phyloP scores from a whole-genome alignment of 192 early-diverging fungal species.

The Podila epigama region DNA sequence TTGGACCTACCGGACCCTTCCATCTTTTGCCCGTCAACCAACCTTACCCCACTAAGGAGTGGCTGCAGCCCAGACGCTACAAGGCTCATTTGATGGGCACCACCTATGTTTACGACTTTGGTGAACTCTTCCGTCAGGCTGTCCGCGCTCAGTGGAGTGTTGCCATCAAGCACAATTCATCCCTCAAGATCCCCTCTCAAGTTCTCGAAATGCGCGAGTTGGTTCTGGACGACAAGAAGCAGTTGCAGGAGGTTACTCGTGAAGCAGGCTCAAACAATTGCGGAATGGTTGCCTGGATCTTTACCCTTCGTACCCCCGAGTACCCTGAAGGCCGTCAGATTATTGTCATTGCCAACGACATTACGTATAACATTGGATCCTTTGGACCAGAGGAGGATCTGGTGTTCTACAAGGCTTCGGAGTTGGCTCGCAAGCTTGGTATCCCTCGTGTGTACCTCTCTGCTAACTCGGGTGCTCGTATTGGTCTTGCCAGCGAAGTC shows the following conservation, averaged over 20 bases:
- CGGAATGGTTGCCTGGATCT: slow-evolving; percentile 97
- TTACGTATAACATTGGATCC: slow-evolving; percentile 96
- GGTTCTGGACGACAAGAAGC: slow-evolving; percentile 80
- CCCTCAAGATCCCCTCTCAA: slow-evolving; percentile 61
- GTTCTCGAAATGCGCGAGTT: slow-evolving; percentile 86
- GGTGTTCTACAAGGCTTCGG: slow-evolving; percentile 92
- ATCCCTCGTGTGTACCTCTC: slow-evolving; percentile 94
- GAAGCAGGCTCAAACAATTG: slow-evolving; percentile 89
- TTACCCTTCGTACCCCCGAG: slow-evolving; percentile 91
- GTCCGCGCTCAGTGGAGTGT: slow-evolving; percentile 83
- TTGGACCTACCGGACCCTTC: slow-evolving; percentile 78
- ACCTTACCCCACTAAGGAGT: slow-evolving; percentile 93
- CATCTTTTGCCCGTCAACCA: slow-evolving; percentile 83
- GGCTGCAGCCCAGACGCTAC: slow-evolving; percentile 96
- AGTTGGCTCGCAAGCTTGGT: slow-evolving; percentile 85
- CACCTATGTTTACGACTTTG: slow-evolving; percentile 99
- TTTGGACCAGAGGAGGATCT: slow-evolving; percentile 95
- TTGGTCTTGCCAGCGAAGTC: slow-evolving; percentile 95
- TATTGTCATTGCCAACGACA: slow-evolving; percentile 98
- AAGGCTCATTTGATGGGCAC: slow-evolving; percentile 98
- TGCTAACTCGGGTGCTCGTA: slow-evolving; percentile 98
- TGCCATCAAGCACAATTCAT: slow-evolving; percentile 50
- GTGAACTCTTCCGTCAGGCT: slow-evolving; percentile 93
- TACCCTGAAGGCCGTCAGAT: slow-evolving; percentile 86
- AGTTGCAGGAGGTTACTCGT: slow-evolving; percentile 79